Percentiles rank a stretch among this genome's conserved stretches.
These are phyloP conservation scores for Yamadazyma akitaensis DNA, from an alignment of 805 yeast species.

Conservation along the genomic window DNA sequence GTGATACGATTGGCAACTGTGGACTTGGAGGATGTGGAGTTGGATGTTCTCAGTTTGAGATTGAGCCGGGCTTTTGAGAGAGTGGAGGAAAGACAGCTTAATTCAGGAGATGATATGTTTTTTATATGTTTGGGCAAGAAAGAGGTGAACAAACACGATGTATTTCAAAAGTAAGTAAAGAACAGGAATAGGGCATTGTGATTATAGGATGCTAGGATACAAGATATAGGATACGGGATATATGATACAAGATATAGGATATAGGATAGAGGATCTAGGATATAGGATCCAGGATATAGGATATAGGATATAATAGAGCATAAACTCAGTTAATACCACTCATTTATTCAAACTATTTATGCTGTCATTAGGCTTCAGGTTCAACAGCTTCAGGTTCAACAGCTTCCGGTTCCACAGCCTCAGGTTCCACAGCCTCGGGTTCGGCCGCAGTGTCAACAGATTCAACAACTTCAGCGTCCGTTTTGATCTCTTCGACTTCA, in stretches of 20 bases:
- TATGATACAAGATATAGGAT: no score
- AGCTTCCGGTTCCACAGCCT: neutral
- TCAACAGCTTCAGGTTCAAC: neutral
- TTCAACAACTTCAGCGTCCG: slow-evolving; percentile 2
- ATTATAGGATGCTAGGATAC: neutral
- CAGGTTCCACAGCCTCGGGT: neutral
- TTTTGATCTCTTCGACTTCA: neutral
- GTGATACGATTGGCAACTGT: slow-evolving; percentile 28
- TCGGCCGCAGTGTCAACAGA: neutral
- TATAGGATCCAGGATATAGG: neutral
- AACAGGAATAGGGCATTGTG: no score
- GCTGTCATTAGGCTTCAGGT: slow-evolving; percentile 1
- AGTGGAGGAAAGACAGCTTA: slow-evolving; percentile 15
- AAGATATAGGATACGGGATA: no score
- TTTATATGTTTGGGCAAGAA: slow-evolving; percentile 27
- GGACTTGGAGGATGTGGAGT: slow-evolving; percentile 26
- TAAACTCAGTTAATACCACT: neutral
- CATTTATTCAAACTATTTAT: neutral
- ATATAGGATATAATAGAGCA: neutral
- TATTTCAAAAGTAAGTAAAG: slow-evolving; percentile 3
- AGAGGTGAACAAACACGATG: slow-evolving; percentile 9
- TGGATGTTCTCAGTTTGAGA: slow-evolving; percentile 22
- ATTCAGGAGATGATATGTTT: slow-evolving; percentile 20
- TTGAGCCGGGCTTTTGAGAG: slow-evolving; percentile 23
- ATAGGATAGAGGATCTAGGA: neutral